Percentiles rank a stretch among this genome's conserved stretches.
These are phyloP conservation scores for Paecilomyces niveus DNA, from an alignment of 2,329 filamentous ascomycete genomes.

Conservation along the genomic window DNA sequence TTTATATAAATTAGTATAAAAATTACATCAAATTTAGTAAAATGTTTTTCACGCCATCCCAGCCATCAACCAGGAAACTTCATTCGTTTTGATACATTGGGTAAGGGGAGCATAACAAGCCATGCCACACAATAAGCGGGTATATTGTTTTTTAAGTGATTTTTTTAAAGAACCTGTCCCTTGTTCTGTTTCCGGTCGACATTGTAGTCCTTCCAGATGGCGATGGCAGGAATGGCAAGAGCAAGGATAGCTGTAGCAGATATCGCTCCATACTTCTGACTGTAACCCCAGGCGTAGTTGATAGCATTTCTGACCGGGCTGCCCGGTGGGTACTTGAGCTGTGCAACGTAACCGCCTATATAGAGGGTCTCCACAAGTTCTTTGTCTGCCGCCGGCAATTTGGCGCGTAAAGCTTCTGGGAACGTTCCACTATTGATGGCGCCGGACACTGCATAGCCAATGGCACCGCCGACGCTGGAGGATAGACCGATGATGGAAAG, in stretches of 20 bases:
- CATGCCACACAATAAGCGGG: not conserved
- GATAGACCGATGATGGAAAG: slow-evolving; percentile 29
- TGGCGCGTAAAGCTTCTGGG: slow-evolving; percentile 35
- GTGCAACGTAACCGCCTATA: slow-evolving; percentile 17
- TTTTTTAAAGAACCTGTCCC: slow-evolving; percentile 20
- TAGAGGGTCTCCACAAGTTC: slow-evolving; percentile 15
- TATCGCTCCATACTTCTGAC: slow-evolving; percentile 29
- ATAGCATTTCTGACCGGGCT: slow-evolving; percentile 24
- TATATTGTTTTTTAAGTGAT: not conserved
- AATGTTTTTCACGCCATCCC: not conserved
- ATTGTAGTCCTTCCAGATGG: slow-evolving; percentile 33
- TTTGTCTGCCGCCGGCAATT: slow-evolving; percentile 35
- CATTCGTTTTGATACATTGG: not conserved
- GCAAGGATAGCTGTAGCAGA: slow-evolving; percentile 26
- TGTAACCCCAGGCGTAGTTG: slow-evolving; percentile 30
- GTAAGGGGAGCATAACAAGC: not conserved
- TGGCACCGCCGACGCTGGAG: slow-evolving; percentile 26
- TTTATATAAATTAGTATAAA: not conserved
- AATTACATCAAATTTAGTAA: not conserved
- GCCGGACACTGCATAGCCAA: slow-evolving; percentile 23
- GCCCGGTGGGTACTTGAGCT: slow-evolving; percentile 24
- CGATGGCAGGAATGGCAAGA: slow-evolving; percentile 26
- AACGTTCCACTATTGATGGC: slow-evolving; percentile 55
- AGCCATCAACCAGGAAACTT: not conserved
- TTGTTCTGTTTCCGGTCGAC: slow-evolving; percentile 35